These are phyloP conservation scores for Backusella mclennaniae DNA, from an alignment of 192 early-diverging fungal genomes.

Conservation along the genomic window DNA sequence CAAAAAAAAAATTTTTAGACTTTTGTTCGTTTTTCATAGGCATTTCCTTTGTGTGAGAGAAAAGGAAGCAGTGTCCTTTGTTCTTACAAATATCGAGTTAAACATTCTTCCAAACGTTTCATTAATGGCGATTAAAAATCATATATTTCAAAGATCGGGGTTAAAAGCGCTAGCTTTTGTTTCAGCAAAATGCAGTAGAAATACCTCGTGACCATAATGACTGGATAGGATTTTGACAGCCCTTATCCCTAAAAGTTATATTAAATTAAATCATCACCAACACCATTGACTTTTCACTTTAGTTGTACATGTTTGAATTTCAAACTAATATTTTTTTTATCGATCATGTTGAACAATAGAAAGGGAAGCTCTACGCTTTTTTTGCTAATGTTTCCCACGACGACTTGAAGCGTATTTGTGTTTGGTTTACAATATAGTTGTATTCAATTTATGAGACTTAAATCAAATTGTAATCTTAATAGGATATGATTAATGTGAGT, in stretches of 20 bases:
- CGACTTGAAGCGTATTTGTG: not conserved
- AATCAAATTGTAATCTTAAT: not conserved
- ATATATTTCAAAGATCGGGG: no score
- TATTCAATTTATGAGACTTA: not conserved
- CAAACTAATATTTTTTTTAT: not conserved
- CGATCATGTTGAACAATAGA: no score
- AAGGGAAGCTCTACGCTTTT: no score
- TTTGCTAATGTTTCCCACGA: no score
- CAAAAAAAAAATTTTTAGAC: no score
- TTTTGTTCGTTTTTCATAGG: no score
- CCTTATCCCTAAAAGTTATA: not conserved
- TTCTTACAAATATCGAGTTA: no score
- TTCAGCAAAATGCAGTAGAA: not conserved
- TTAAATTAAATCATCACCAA: not conserved
- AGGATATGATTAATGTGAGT: not conserved
- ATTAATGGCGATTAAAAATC: no score
- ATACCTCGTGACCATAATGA: not conserved
- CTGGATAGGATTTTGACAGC: not conserved
- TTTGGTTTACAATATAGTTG: not conserved
- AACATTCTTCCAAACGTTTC: no score
- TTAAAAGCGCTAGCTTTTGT: not conserved
- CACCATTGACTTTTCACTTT: no score
- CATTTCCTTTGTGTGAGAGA: no score
- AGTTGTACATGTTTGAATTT: not conserved
- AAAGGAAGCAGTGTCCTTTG: no score